Conservation (phyloP, 225 moss, liverwort and hornwort genomes). For the Physcomitrium patens region DNA sequence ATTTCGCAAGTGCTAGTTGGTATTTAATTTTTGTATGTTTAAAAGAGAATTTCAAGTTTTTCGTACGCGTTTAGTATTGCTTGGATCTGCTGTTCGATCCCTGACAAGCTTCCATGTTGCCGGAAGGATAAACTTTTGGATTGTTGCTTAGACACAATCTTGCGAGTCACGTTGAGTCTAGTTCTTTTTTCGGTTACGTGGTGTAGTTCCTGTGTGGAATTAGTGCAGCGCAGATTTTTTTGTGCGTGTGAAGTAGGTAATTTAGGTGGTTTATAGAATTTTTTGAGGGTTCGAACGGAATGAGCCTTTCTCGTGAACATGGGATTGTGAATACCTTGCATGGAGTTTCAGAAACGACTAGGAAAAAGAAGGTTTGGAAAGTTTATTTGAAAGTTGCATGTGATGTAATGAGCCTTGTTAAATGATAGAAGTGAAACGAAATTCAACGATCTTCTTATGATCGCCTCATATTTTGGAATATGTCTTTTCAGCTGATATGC, state of each 20-base stretch:
- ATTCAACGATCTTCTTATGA: slow-evolving; percentile 19
- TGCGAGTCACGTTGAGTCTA: background rate
- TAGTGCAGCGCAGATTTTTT: slow-evolving; percentile 1
- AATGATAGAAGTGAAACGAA: background rate
- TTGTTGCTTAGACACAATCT: slow-evolving; percentile 14
- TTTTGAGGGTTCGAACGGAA: background rate
- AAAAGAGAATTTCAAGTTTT: background rate
- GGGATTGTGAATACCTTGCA: background rate
- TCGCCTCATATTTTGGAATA: slow-evolving; percentile 20
- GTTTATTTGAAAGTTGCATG: background rate
- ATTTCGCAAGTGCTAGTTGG: background rate
- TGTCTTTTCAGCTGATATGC: background rate
- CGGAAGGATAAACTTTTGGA: slow-evolving; percentile 16
- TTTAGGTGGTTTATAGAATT: background rate
- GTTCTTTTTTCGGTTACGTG: background rate
- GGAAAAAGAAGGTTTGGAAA: background rate
- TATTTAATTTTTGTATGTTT: background rate
- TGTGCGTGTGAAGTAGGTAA: slow-evolving; percentile 11
- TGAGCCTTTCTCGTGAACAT: background rate
- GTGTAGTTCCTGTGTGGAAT: background rate
- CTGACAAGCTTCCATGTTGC: background rate
- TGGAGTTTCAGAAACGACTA: background rate
- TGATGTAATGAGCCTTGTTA: background rate
- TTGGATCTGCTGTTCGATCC: slow-evolving; percentile 27
- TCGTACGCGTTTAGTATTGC: slow-evolving; percentile 13